Evolutionary conservation across 1,284 basidiomycete genomes (phyloP).

Genomic region (Cerioporus squamosus): DNA sequence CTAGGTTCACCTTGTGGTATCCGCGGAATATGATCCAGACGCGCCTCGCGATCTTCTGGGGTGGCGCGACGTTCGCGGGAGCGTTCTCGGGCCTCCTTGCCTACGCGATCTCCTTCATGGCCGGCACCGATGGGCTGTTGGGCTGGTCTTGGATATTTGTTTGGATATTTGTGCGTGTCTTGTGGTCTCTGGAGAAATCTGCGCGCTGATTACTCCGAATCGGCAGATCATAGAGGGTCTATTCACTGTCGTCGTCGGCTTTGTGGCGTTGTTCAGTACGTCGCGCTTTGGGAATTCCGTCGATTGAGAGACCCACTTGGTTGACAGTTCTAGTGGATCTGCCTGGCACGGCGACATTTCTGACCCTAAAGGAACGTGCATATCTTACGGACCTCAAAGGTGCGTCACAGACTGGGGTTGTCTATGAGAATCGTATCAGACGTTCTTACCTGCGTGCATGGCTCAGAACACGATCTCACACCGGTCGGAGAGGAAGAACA

Average conservation of each 20-base stretch:
- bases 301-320: neutral
- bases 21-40: slow-evolving; percentile 35
- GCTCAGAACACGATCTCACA: slow-evolving; percentile 63
- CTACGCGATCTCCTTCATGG: slow-evolving; percentile 46
- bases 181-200: neutral
- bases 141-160: slow-evolving; percentile 54
- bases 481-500: slow-evolving; percentile 69
- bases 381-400: slow-evolving; percentile 65
- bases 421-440: neutral
- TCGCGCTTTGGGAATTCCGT: neutral
- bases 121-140: slow-evolving; percentile 38
- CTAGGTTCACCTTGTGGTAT: slow-evolving; percentile 36
- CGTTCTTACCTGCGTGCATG: neutral
- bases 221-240: slow-evolving; percentile 61
- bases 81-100: slow-evolving; percentile 43
- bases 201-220: neutral
- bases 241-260: slow-evolving; percentile 53
- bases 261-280: slow-evolving; percentile 51
- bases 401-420: too few relatives aligned
- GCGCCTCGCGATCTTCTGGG: slow-evolving; percentile 38
- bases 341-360: slow-evolving; percentile 56
- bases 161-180: slow-evolving; percentile 24
- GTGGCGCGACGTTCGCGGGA: slow-evolving; percentile 35
- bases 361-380: slow-evolving; percentile 60
- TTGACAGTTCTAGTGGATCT: slow-evolving; percentile 58